Base-by-base conservation (phyloP, 192 early-diverging fungal species). In the Piromyces sp. region DNA sequence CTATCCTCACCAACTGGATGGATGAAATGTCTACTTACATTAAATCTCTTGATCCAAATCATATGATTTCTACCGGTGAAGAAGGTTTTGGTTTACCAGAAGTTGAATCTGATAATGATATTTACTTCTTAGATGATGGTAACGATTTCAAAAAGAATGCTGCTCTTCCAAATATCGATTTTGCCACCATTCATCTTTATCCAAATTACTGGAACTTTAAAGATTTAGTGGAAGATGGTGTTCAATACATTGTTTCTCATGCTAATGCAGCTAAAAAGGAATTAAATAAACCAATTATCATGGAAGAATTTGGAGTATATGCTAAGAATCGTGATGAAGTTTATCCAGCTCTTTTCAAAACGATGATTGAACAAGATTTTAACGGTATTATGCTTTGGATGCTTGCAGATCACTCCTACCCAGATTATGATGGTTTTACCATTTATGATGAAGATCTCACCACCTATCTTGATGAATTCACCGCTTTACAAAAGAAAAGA, bases 51-150 rank as follows among this genome's bases (percentile, higher is more conserved):
- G 88, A 87, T 28, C 82, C 86, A 13, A 81, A 85, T 37, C 92
- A 93, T 82, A 83, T 93, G 82, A 85, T 93, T 4, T 87, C 92
- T 5, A 85, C 87, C 6, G 92, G 92, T 12, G 87, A 89, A 9
- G 92, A 93, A 85, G 88, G 88, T n/a, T 79, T 88, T 89, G 11
- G 78, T 82, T 16, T 36, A 36, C 4, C 80, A 80, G 13, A 88
- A 89, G 82, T 92, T 92, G 82, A 37, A 82, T 26, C 79, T 83
- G 78, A 89, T 87, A 79, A 91, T 92, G 82, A 22, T 80, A 4
- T 85, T 86, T 11, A 17, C 58, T 5, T 30, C 82, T 40, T 40
- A 15, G 13, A 1, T 15, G 38, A 40, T 13, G 38, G 38, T 40
- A 13, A 5, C 16, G 38, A 40, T 40, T 40, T 40, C 16, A 1